phyloP scores from a whole-genome alignment of 2,329 filamentous ascomycete species.

The Nemania bipapillata region DNA sequence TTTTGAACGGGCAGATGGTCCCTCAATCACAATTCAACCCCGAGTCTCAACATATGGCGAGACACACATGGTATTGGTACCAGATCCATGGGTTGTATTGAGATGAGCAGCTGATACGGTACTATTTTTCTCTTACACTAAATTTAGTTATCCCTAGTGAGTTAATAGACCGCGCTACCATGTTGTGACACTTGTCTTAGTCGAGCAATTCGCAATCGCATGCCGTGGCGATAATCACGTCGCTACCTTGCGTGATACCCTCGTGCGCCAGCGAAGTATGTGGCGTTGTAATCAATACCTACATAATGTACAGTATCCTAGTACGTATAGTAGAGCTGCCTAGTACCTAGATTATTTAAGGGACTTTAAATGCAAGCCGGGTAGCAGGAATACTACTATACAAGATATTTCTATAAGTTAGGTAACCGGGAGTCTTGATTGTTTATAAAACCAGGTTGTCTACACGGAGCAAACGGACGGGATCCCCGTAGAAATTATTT shows the following conservation, averaged over 20 bases:
- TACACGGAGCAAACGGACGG: not conserved
- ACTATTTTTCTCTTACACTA: not conserved
- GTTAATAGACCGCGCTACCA: not conserved
- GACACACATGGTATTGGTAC: not conserved
- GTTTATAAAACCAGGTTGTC: not conserved
- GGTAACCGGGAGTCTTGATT: not conserved
- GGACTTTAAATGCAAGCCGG: too few species aligned
- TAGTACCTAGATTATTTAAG: too few species aligned
- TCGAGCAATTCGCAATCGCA: not conserved
- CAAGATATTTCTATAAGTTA: not conserved
- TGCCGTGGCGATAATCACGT: not conserved
- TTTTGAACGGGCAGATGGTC: not conserved
- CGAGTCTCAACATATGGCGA: too few species aligned
- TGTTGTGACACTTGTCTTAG: not conserved
- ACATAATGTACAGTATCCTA: not conserved
- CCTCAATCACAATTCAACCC: too few species aligned
- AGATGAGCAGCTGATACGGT: constrained; percentile 11
- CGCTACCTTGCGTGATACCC: too few species aligned
- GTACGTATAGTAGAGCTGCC: too few species aligned
- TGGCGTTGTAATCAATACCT: not conserved
- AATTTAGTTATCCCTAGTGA: not conserved
- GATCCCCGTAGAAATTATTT: not conserved
- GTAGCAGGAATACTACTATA: not conserved
- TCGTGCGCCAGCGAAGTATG: not conserved
- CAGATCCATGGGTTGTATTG: not conserved